Percentiles rank a stretch among this genome's conserved stretches.
These are phyloP conservation scores for Globisporangium cederbergense DNA, from an alignment of 352 stramenopile species.

Conservation along the genomic window DNA sequence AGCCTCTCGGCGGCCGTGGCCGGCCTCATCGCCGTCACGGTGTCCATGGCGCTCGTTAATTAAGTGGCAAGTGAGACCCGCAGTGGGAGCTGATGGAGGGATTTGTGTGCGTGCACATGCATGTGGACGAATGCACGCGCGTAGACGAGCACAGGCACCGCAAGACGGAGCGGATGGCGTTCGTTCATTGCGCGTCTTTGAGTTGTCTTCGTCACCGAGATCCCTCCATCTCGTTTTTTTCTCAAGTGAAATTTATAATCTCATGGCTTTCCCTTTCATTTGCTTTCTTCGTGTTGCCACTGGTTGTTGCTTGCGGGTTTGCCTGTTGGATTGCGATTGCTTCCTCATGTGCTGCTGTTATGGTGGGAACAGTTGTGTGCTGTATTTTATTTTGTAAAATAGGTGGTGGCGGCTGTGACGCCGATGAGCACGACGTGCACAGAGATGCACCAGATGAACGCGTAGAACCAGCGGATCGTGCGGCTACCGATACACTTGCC, in stretches of 20 bases:
- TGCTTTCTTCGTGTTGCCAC: background rate
- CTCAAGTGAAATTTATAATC: constrained; percentile 2
- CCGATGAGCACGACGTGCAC: constrained; percentile 61
- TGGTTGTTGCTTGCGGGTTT: too few species aligned
- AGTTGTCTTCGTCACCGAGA: background rate
- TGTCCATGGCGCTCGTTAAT: constrained; percentile 10
- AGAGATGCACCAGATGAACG: constrained; percentile 66
- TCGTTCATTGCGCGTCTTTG: background rate
- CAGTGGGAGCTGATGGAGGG: background rate
- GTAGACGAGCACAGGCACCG: too few species aligned
- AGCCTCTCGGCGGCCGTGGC: background rate
- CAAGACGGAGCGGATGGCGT: background rate
- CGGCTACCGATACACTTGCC: constrained; percentile 87
- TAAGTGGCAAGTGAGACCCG: constrained; percentile 1
- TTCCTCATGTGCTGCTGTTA: background rate
- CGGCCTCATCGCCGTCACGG: constrained; percentile 1
- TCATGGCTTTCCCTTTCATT: background rate
- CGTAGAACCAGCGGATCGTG: constrained; percentile 82
- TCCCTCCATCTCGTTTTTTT: background rate
- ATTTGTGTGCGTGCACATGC: background rate
- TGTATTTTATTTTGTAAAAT: constrained; percentile 16
- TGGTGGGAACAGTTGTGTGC: background rate
- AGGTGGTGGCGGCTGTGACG: constrained; percentile 36
- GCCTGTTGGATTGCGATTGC: background rate
- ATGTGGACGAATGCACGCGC: background rate